Evolutionary conservation across 2,329 filamentous ascomycete genomes (phyloP).

Genomic region (Colletotrichum sp.): DNA sequence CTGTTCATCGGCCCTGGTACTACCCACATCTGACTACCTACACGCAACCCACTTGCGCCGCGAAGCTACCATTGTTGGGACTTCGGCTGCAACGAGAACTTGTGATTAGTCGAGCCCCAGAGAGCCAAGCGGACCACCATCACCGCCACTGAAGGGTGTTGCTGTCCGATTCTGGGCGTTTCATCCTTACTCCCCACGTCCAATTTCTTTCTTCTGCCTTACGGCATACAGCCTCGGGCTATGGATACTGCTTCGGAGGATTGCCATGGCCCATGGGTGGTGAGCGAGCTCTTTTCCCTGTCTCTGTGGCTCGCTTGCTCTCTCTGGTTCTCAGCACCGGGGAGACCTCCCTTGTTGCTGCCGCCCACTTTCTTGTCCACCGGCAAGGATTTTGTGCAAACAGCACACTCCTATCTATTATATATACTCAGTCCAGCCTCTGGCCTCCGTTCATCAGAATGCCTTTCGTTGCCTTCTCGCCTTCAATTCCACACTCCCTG

Average conservation of each 20-base stretch:
- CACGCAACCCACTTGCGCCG: not conserved
- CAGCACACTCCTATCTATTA: not conserved
- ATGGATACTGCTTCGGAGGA: not conserved
- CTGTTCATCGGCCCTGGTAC: not conserved
- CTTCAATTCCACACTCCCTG: not conserved
- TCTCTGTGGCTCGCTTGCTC: not conserved
- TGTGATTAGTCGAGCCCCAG: not conserved
- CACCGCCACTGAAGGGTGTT: not conserved
- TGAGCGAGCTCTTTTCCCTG: not conserved
- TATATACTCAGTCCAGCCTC: not conserved
- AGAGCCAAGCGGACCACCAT: not conserved
- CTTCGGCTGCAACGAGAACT: not conserved
- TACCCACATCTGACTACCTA: not conserved
- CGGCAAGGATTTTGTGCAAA: not conserved
- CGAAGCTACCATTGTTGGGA: not conserved
- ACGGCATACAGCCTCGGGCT: not conserved
- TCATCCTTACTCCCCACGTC: slow-evolving; percentile 6
- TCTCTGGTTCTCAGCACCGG: not conserved
- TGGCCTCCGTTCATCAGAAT: not conserved
- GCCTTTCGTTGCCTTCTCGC: not conserved
- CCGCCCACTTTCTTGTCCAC: not conserved
- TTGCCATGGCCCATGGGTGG: not conserved
- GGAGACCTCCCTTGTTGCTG: not conserved
- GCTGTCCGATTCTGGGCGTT: slow-evolving; percentile 12
- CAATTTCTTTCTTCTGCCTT: not conserved